These are phyloP conservation scores for Bipolaris victoriae DNA, from an alignment of 2,329 filamentous ascomycete genomes.

Conservation along the genomic window DNA sequence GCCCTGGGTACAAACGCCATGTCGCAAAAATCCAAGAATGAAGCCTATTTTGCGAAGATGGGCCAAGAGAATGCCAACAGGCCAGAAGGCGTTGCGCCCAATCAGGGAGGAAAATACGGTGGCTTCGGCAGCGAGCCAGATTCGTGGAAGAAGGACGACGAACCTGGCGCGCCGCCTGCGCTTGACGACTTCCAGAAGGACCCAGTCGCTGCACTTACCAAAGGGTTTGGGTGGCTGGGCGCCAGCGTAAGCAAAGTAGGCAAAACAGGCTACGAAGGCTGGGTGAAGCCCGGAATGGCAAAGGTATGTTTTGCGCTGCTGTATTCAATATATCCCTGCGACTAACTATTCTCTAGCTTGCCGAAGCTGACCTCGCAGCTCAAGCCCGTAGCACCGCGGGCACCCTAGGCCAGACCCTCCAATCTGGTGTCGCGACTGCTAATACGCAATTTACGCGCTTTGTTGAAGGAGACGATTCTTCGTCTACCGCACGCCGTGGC, in stretches of 20 bases:
- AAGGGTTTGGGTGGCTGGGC: slow-evolving; percentile 94
- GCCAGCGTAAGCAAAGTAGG: slow-evolving; percentile 87
- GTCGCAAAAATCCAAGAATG: slow-evolving; percentile 68
- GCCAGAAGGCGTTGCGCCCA: slow-evolving; percentile 77
- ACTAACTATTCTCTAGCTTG: slow-evolving; percentile 62
- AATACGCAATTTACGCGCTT: slow-evolving; percentile 84
- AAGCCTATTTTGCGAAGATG: slow-evolving; percentile 87
- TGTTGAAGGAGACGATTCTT: slow-evolving; percentile 70
- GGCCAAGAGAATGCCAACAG: slow-evolving; percentile 82
- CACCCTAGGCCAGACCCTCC: slow-evolving; percentile 66
- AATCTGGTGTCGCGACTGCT: slow-evolving; percentile 71
- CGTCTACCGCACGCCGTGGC: slow-evolving; percentile 8
- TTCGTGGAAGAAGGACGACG: slow-evolving; percentile 53
- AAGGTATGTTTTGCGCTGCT: slow-evolving; percentile 63
- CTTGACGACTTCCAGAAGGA: slow-evolving; percentile 92
- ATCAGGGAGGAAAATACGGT: slow-evolving; percentile 87
- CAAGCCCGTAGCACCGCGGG: slow-evolving; percentile 66
- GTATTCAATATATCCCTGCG: not conserved
- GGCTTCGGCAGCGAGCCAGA: slow-evolving; percentile 85
- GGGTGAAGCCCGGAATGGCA: slow-evolving; percentile 90
- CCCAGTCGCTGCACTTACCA: slow-evolving; percentile 83
- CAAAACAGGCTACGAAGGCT: slow-evolving; percentile 87
- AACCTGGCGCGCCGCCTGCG: slow-evolving; percentile 62
- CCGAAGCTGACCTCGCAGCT: slow-evolving; percentile 65
- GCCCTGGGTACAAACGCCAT: slow-evolving; percentile 49